These are phyloP conservation scores for Ceratobasidium sp. DNA, from an alignment of 1,284 basidiomycete species.

Conservation along the genomic window DNA sequence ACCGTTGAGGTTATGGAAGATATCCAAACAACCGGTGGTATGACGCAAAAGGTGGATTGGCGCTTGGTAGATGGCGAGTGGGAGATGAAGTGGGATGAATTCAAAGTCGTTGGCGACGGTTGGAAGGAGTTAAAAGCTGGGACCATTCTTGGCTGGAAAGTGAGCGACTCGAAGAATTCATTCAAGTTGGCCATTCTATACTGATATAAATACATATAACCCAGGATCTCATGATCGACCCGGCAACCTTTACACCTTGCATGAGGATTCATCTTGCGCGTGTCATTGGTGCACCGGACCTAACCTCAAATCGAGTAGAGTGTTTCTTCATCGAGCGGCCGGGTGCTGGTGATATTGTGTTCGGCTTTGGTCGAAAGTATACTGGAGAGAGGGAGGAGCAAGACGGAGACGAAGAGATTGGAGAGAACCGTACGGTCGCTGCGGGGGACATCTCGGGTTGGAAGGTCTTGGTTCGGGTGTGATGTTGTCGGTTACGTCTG, in stretches of 20 bases:
- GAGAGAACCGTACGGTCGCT: not conserved
- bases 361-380: slow-evolving; percentile 25
- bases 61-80: slow-evolving; percentile 56
- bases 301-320: not conserved
- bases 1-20: slow-evolving; percentile 48
- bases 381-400: slow-evolving; percentile 6
- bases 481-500: too few relatives aligned
- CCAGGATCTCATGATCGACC: slow-evolving; percentile 68
- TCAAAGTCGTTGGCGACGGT: slow-evolving; percentile 54
- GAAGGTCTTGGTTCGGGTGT: not conserved
- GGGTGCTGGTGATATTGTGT: slow-evolving; percentile 11
- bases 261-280: slow-evolving; percentile 63
- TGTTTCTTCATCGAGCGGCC: slow-evolving; percentile 38
- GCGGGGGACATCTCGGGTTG: not conserved
- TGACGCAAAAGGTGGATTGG: slow-evolving; percentile 57
- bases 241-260: slow-evolving; percentile 67
- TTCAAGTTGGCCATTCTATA: not conserved
- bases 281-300: slow-evolving; percentile 50
- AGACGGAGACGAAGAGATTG: not conserved
- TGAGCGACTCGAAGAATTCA: slow-evolving; percentile 52
- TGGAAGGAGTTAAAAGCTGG: slow-evolving; percentile 58
- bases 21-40: not conserved
- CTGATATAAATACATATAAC: not conserved
- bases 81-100: slow-evolving; percentile 59
- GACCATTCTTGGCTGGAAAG: slow-evolving; percentile 68